Conservation (phyloP, 257 asterid species). For the Jacaranda copaia region DNA sequence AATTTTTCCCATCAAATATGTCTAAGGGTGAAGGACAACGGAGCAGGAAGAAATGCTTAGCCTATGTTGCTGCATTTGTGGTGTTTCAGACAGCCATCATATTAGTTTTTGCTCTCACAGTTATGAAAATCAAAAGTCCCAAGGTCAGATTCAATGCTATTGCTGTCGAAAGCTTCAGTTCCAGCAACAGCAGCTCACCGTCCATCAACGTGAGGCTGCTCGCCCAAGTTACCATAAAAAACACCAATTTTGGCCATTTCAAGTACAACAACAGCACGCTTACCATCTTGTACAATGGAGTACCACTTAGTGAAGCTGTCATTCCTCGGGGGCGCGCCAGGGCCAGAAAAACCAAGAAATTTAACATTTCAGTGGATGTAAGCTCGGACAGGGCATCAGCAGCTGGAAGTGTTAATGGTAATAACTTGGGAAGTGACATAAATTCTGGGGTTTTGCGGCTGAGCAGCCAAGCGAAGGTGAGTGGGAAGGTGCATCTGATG, state of each 20-base stretch:
- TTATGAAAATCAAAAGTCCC: conserved; percentile 33
- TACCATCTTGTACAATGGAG: conserved; percentile 30
- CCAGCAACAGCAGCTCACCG: conserved; percentile 21
- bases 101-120: conserved; percentile 27
- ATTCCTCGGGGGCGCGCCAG: conserved; percentile 33
- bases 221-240: conserved; percentile 29
- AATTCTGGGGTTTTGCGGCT: conserved; percentile 35
- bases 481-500: conserved; percentile 41
- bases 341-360: conserved; percentile 24
- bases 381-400: not conserved
- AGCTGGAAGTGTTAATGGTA: not conserved
- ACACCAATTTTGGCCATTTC: conserved; percentile 42
- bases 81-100: conserved; percentile 31
- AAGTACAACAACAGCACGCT: conserved; percentile 33
- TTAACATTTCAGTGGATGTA: conserved; percentile 20
- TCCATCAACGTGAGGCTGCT: conserved; percentile 31
- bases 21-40: conserved; percentile 36
- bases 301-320: conserved; percentile 26
- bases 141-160: conserved; percentile 36
- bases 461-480: conserved; percentile 31
- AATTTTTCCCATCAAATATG: not conserved
- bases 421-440: conserved; percentile 16
- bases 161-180: conserved; percentile 22
- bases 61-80: conserved; percentile 36
- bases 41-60: conserved; percentile 40